phyloP scores from a whole-genome alignment of 73 alveolate species.

The Uronychia setigera region DNA sequence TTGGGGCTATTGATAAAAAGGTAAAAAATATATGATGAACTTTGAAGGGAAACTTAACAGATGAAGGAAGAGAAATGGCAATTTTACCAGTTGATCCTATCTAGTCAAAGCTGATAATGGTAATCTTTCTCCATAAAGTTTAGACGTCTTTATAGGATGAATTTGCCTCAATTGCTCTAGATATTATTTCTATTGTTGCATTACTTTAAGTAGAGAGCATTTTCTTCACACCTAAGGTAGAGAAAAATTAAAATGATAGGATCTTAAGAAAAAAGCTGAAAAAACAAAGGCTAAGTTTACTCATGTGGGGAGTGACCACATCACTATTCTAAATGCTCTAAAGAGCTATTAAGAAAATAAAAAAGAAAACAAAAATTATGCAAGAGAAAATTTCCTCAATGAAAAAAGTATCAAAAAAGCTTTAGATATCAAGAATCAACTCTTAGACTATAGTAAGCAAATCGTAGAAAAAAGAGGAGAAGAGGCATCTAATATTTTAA shows the following conservation, averaged over 20 bases:
- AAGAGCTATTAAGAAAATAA: conserved; percentile 66
- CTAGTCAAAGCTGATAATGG: conserved; percentile 70
- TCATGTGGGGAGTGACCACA: conserved; percentile 86
- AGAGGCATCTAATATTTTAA: conserved; percentile 2
- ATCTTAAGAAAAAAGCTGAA: conserved; percentile 45
- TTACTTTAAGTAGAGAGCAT: conserved; percentile 88
- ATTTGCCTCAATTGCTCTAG: conserved; percentile 56
- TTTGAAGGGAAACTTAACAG: conserved; percentile 54
- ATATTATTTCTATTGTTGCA: conserved; percentile 82
- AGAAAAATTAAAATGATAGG: neutral
- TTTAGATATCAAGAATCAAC: conserved; percentile 73
- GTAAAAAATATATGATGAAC: conserved; percentile 38
- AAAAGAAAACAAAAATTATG: conserved; percentile 74
- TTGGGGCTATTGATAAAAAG: conserved; percentile 79
- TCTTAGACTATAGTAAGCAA: conserved; percentile 55
- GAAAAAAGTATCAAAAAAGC: conserved; percentile 88
- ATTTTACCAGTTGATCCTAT: conserved; percentile 92
- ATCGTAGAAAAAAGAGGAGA: conserved; percentile 24
- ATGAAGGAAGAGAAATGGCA: conserved; percentile 84
- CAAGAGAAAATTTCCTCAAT: conserved; percentile 88
- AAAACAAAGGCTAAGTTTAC: conserved; percentile 84
- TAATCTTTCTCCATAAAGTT: conserved; percentile 4
- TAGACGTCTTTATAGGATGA: conserved; percentile 55
- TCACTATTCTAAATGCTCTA: conserved; percentile 82
- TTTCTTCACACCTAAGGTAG: conserved; percentile 76